Evolutionary conservation across 2,329 filamentous ascomycete species (phyloP).

Genomic region (Neonectria coccinea): DNA sequence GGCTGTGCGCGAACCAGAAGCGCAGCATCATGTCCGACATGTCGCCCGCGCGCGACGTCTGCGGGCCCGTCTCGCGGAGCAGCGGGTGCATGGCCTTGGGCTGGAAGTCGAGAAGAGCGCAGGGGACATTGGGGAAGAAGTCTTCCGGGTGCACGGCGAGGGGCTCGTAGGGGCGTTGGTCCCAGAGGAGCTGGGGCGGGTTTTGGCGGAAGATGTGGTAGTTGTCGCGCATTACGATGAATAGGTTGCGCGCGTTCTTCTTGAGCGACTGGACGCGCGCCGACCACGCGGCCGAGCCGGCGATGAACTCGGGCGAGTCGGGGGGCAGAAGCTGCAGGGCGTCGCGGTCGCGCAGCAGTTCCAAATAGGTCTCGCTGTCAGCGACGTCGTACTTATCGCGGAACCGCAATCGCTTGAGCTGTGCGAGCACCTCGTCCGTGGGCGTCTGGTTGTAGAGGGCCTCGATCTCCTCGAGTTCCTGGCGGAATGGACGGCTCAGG

Average conservation of each 20-base stretch:
- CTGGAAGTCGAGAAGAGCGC: conserved; percentile 74
- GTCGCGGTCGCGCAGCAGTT: conserved; percentile 52
- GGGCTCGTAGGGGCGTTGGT: conserved; percentile 78
- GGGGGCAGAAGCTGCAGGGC: conserved; percentile 36
- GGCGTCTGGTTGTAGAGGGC: conserved; percentile 36
- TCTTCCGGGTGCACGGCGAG: conserved; percentile 69
- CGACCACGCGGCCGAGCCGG: conserved; percentile 51
- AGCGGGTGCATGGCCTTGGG: conserved; percentile 66
- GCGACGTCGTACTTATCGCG: conserved; percentile 43
- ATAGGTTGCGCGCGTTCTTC: conserved; percentile 51
- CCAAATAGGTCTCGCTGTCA: conserved; percentile 42
- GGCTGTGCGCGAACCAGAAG: conserved; percentile 56
- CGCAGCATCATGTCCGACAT: conserved; percentile 63
- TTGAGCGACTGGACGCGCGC: conserved; percentile 49
- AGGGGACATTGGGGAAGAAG: conserved; percentile 71
- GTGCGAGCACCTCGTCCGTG: conserved; percentile 9
- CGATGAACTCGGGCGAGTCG: conserved; percentile 43
- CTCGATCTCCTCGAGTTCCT: conserved; percentile 57
- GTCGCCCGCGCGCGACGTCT: conserved; percentile 58
- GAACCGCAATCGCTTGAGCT: conserved; percentile 46
- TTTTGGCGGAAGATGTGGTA: conserved; percentile 61
- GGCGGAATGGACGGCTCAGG: conserved; percentile 55
- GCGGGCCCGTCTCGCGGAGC: conserved; percentile 59
- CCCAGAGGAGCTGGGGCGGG: conserved; percentile 71
- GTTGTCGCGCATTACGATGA: conserved; percentile 63